Evolutionary conservation across 2,329 filamentous ascomycete genomes (phyloP), one percentile per base, ranked within the genome.

Genomic region (Xylaria sp.): DNA sequence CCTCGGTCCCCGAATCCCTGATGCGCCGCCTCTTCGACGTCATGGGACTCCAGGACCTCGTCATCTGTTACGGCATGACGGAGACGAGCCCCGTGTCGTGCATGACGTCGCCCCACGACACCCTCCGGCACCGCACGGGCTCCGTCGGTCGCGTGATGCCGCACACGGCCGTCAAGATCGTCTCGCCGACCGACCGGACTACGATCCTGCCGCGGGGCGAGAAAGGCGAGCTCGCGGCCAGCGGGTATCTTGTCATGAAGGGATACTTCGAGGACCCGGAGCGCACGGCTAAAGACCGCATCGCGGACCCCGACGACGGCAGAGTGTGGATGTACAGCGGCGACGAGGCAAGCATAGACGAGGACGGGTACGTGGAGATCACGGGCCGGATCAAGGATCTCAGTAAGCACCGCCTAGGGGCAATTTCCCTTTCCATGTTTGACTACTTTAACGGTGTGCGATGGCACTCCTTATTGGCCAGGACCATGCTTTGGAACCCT

Each of bases 61-160:
- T 93, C 0, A 97, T 97, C 66, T 97, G 93, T 80, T 98, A 97
- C 75, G 93, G 93, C 63, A 96, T 96, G 93, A 97, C 93, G 1
- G 93, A 97, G 77, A 97, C 93, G 1, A 85, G 83, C 49, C 90
- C 90, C 40, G 90, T 92, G 71, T 82, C 85, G 80, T 86, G 85
- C 66, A 97, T 97, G 93, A 97, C 93, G 0, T 81, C 86, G 0
- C 93, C 91, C 0, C 77, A 85, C 17, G 93, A 97, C 72, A 87
- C 91, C 0, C 79, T 92, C 2, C 83, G 84, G 37, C 90, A 90
- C 76, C 83, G 93, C 40, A 90, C 92, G 53, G 83, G 86, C 38
- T 90, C 86, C 3, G 92, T 98, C 1, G 95, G 95, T 2, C 81
- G 84, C n/a, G 81, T 90, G 0, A 87, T 98, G 77, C 92, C 93